Evolutionary conservation across 306 rosid genomes (phyloP), one percentile per base, ranked within the genome.

Genomic region (Canavalia gladiata): DNA sequence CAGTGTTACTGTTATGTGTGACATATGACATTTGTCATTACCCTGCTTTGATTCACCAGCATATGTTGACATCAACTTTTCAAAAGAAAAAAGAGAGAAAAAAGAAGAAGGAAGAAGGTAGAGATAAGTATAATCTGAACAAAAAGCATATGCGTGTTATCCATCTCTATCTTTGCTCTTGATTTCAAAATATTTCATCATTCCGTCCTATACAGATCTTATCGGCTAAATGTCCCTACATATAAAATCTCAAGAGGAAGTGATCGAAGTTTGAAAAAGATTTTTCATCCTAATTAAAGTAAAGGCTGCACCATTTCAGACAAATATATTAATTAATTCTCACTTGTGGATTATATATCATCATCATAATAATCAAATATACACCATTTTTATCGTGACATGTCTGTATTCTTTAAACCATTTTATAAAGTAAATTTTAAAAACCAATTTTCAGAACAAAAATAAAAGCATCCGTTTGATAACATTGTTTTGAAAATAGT

Each of bases 101-200:
- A 28, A 13, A 12, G 29, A 11, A 41, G 28, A 8, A 58, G 28
- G 55, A 75, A 72, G 83, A 83, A 87, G 49, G 4, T 7, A 35
- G 79, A 84, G 86, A 86, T 87, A 55, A 84, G 41, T 84, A 80
- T 84, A 75, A 90, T 82, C 84, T 49, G 59, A 86, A 75, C 64
- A 75, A 67, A 82, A 84, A 63, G 82, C 76, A 74, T 67, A 5
- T 81, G 71, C 77, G 85, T 83, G 88, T 82, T 82, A 72, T 76
- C 66, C 74, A 76, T 73, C 69, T 82, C 68, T 67, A 52, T 75
- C 42, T 77, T 65, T 58, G 46, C 68, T 69, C 80, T 84, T 78
- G 68, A 59, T 76, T 83, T 78, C 78, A 82, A 85, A 74, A 54
- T 7, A 10, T 49, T 71, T 74, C 80, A 88, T 90, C 83, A 87